Evolutionary conservation across 2,329 filamentous ascomycete genomes (phyloP).

Genomic region (Scedosporium boydii): DNA sequence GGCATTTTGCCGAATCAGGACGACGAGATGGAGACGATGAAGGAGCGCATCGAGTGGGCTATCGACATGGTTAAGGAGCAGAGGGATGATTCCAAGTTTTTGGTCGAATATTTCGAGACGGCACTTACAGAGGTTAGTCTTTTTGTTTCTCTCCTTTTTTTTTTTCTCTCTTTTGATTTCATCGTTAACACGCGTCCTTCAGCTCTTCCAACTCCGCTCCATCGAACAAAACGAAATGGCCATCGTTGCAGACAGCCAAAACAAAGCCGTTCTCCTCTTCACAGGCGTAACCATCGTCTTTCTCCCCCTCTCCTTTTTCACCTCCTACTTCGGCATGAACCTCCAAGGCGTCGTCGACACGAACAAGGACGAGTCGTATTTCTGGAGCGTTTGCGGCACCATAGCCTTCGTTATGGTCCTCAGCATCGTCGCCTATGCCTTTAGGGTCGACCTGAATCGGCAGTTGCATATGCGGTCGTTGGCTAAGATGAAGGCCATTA

Average conservation of each 20-base stretch:
- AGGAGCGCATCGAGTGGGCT: slow-evolving; percentile 45
- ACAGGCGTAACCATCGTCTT: slow-evolving; percentile 56
- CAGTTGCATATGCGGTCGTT: not conserved
- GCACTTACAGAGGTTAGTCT: not conserved
- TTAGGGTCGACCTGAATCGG: not conserved
- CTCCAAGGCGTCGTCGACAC: not conserved
- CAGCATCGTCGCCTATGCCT: not conserved
- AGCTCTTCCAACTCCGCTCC: slow-evolving; percentile 6
- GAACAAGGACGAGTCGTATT: not conserved
- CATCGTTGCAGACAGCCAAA: slow-evolving; percentile 52
- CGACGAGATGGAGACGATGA: slow-evolving; percentile 40
- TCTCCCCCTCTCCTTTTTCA: slow-evolving; percentile 55
- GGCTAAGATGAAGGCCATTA: not conserved
- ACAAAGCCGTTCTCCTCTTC: slow-evolving; percentile 56
- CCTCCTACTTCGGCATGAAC: slow-evolving; percentile 56
- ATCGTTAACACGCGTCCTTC: not conserved
- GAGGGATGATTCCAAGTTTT: slow-evolving; percentile 55
- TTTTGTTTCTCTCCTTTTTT: not conserved
- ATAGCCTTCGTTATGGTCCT: not conserved
- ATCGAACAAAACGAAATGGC: slow-evolving; percentile 22
- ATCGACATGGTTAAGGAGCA: slow-evolving; percentile 60
- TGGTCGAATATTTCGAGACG: slow-evolving; percentile 46
- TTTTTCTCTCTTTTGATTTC: not conserved
- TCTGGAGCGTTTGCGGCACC: not conserved
- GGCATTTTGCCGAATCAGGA: slow-evolving; percentile 10